Conservation (phyloP, 2,329 filamentous ascomycete species). For the Monilinia polystroma region DNA sequence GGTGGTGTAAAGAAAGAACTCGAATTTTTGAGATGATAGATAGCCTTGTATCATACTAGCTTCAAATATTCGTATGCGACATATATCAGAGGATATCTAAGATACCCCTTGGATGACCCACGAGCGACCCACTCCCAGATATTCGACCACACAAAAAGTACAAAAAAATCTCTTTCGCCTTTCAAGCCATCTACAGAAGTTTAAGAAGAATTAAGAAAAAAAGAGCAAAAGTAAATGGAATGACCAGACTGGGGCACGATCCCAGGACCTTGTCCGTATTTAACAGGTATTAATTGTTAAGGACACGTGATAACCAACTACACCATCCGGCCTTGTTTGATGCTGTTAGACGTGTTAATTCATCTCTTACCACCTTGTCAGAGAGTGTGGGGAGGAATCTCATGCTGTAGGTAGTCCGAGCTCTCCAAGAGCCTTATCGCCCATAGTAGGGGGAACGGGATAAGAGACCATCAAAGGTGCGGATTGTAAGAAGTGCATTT, state of each 20-base stretch:
- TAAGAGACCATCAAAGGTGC: neutral
- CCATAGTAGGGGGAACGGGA: neutral
- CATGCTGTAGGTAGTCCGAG: neutral
- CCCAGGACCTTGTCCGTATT: slow-evolving; percentile 21
- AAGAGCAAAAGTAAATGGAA: neutral
- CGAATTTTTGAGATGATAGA: no score
- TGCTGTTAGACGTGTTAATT: fast-evolving
- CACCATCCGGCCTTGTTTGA: slow-evolving; percentile 17
- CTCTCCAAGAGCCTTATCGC: neutral
- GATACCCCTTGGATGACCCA: no score
- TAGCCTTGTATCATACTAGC: no score
- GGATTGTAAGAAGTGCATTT: neutral
- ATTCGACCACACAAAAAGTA: neutral
- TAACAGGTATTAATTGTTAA: slow-evolving; percentile 13
- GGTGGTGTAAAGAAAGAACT: no score
- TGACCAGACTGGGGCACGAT: slow-evolving; percentile 21
- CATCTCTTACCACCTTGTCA: neutral
- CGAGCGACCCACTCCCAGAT: no score
- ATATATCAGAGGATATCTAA: no score
- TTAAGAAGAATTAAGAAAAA: neutral
- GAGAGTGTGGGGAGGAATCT: neutral
- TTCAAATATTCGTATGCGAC: no score
- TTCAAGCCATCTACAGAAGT: no score
- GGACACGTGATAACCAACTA: slow-evolving; percentile 22
- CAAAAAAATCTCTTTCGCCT: neutral